These are phyloP conservation scores for Acanthamoeba castellanii DNA, from an alignment of 208 protist species.

Conservation along the genomic window DNA sequence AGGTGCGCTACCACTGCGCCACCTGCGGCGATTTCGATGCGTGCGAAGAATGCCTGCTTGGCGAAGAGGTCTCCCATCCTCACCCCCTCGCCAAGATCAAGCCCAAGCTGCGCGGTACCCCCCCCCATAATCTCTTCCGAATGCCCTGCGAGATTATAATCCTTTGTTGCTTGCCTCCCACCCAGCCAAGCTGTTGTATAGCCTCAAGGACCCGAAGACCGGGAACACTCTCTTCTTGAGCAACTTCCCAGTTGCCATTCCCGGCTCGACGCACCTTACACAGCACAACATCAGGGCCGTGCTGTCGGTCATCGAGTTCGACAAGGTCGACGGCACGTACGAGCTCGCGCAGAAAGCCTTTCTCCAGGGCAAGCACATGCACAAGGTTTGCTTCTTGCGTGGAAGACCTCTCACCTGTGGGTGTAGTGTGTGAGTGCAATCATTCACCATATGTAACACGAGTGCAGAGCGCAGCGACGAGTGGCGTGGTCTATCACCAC, in stretches of 20 bases:
- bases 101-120: constrained; percentile 24
- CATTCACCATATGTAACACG: not conserved
- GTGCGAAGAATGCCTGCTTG: constrained; percentile 52
- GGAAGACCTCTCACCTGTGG: not conserved
- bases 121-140: too few relatives aligned
- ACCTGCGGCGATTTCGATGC: constrained; percentile 60
- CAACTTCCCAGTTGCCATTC: constrained; percentile 56
- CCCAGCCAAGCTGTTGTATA: constrained; percentile 57
- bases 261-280: constrained; percentile 28
- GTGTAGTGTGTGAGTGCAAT: too few relatives aligned
- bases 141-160: not conserved
- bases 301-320: constrained; percentile 68
- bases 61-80: constrained; percentile 39
- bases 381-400: not conserved
- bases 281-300: constrained; percentile 18
- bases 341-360: constrained; percentile 37
- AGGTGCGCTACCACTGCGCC: constrained; percentile 37
- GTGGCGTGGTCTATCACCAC: constrained; percentile 65
- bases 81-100: constrained; percentile 50
- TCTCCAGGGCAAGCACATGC: not conserved
- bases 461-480: not conserved
- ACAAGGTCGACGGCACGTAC: constrained; percentile 23
- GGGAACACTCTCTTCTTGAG: constrained; percentile 60
- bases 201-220: constrained; percentile 25
- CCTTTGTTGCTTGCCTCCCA: not conserved